Percentiles rank a stretch among this genome's conserved stretches.
Evolutionary conservation across 495 filamentous ascomycete species (phyloP).

Genomic region (Amphirosellinia nigrospora): DNA sequence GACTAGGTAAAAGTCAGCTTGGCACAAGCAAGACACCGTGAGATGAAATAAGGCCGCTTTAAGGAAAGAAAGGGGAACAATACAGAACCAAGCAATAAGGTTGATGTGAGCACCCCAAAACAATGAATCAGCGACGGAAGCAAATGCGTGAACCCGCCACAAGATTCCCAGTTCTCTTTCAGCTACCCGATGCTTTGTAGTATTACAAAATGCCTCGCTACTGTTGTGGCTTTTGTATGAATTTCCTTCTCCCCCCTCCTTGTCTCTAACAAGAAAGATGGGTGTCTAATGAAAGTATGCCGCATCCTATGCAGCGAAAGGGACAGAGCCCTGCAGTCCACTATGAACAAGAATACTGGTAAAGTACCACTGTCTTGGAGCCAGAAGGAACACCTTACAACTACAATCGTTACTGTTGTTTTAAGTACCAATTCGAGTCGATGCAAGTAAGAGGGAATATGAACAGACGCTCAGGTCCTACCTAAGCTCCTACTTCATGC

Average conservation of each 20-base stretch:
- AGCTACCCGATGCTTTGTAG: background rate
- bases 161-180: constrained; percentile 19
- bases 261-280: constrained; percentile 12
- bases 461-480: constrained; percentile 9
- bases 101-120: constrained; percentile 4
- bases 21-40: constrained; percentile 1
- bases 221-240: constrained; percentile 14
- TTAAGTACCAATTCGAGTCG: background rate
- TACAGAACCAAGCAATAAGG: constrained; percentile 11
- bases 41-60: constrained; percentile 3
- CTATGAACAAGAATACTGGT: background rate
- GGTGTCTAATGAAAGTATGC: background rate
- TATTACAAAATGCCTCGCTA: constrained; percentile 15
- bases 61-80: background rate
- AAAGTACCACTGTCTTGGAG: background rate
- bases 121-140: constrained; percentile 25
- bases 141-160: constrained; percentile 26
- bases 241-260: background rate
- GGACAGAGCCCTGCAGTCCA: background rate
- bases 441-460: background rate
- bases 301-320: background rate
- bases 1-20: background rate
- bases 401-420: background rate
- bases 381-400: background rate
- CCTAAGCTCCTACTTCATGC: constrained; percentile 25